A percentile compares a stretch with the other conserved stretches of the same genome.
Evolutionary conservation across 345 rosid species (phyloP).

Genomic region (Boechera divaricarpa): DNA sequence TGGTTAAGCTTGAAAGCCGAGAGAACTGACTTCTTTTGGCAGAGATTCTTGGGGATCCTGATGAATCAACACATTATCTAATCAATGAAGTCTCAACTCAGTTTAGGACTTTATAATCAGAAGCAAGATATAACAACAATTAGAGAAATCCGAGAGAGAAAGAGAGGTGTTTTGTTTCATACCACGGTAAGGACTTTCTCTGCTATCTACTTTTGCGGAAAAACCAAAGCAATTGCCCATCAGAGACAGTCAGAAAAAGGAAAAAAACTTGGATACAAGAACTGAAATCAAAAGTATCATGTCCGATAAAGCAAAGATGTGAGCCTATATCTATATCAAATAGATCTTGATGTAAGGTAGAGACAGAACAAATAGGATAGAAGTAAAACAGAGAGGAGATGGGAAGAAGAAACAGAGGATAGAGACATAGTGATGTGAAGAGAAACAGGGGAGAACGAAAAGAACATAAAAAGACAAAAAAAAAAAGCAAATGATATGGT

Average conservation of each 20-base stretch:
- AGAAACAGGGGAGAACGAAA: background rate
- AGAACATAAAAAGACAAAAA: background rate
- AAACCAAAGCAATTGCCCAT: slow-evolving; percentile 77
- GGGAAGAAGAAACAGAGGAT: slow-evolving; percentile 33
- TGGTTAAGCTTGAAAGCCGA: slow-evolving; percentile 55
- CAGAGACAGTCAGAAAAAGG: background rate
- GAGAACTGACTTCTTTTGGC: slow-evolving; percentile 57
- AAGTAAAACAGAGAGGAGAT: slow-evolving; percentile 10
- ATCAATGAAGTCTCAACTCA: slow-evolving; percentile 8
- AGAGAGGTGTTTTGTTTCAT: slow-evolving; percentile 44
- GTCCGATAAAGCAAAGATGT: background rate
- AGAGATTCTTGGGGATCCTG: slow-evolving; percentile 64
- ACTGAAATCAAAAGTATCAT: background rate
- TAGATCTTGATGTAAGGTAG: background rate
- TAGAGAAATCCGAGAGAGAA: background rate
- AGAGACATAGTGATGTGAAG: background rate
- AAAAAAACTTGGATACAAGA: background rate
- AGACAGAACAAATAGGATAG: background rate
- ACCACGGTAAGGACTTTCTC: slow-evolving; percentile 51
- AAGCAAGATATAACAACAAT: slow-evolving; percentile 2
- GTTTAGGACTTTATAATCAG: background rate
- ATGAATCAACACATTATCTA: slow-evolving; percentile 26
- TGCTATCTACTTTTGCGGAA: slow-evolving; percentile 59
- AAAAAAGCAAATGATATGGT: slow-evolving; percentile 21
- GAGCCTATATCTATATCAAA: background rate